phyloP scores from a whole-genome alignment of 2,329 filamentous ascomycete species.

The Aspergillus felis region DNA sequence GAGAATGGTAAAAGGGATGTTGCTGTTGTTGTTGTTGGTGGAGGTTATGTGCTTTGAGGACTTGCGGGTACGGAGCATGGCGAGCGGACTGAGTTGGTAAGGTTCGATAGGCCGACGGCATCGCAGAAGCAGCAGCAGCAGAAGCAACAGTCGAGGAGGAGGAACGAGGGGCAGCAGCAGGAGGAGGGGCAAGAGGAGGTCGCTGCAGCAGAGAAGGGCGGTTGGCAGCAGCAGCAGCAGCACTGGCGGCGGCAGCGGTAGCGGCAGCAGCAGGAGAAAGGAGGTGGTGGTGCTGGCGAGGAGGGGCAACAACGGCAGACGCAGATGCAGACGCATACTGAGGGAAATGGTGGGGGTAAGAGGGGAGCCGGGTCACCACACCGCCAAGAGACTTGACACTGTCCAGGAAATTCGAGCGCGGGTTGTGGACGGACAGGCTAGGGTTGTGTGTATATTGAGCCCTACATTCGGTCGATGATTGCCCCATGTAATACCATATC shows the following conservation, averaged over 20 bases:
- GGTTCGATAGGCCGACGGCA: constrained; percentile 42
- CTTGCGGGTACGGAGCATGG: constrained; percentile 35
- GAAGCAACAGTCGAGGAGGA: constrained; percentile 26
- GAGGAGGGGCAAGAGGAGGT: constrained; percentile 31
- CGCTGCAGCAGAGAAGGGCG: constrained; percentile 33
- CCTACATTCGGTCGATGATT: constrained; percentile 81
- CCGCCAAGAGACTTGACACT: constrained; percentile 41
- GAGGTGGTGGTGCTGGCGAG: constrained; percentile 5
- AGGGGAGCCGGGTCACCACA: constrained; percentile 24
- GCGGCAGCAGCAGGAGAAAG: constrained; percentile 14
- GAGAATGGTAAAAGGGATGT: constrained; percentile 8
- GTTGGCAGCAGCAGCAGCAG: constrained; percentile 16
- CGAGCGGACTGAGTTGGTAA: constrained; percentile 35
- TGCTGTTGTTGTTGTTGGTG: constrained; percentile 15
- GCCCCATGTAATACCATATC: constrained; percentile 85
- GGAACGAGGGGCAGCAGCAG: constrained; percentile 21
- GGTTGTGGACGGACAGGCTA: constrained; percentile 45
- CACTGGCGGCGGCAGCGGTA: constrained; percentile 12
- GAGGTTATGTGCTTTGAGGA: constrained; percentile 33
- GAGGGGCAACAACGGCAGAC: not conserved
- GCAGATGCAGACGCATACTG: constrained; percentile 10
- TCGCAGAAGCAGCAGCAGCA: constrained; percentile 36
- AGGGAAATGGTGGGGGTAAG: constrained; percentile 25
- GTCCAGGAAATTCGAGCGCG: constrained; percentile 48
- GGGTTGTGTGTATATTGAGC: constrained; percentile 86